phyloP scores from a whole-genome alignment of 441 rosid species.

The Adansonia gregorii region DNA sequence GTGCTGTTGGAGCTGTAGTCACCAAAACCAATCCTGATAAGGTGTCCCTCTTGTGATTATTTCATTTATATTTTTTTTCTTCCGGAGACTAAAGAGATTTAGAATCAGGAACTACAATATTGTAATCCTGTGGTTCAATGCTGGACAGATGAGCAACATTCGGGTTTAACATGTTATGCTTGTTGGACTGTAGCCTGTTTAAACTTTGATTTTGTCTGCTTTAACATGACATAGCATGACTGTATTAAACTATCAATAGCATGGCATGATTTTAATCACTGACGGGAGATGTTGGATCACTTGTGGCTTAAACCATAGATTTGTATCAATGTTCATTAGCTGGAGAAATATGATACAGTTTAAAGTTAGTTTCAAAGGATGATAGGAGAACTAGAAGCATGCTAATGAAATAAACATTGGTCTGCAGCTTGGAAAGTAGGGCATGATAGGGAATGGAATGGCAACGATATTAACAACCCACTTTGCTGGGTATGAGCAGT shows the following conservation, averaged over 20 bases:
- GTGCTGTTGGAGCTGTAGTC: conserved; percentile 94
- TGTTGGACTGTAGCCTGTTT: conserved; percentile 3
- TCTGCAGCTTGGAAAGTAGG: neutral
- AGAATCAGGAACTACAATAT: neutral
- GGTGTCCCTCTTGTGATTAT: conserved; percentile 45
- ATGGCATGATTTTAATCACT: neutral
- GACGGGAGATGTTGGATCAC: conserved; percentile 11
- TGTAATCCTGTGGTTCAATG: neutral
- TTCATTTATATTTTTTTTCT: conserved; percentile 3
- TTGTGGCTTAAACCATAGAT: neutral
- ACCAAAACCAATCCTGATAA: conserved; percentile 85
- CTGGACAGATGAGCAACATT: neutral
- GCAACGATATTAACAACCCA: neutral
- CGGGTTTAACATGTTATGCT: conserved; percentile 1
- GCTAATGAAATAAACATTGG: neutral
- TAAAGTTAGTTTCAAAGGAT: conserved; percentile 17
- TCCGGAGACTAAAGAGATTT: neutral
- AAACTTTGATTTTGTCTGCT: neutral
- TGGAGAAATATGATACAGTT: neutral
- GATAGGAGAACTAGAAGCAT: neutral
- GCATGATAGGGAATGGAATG: neutral
- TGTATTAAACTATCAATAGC: neutral
- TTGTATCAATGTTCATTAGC: neutral
- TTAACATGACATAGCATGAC: neutral
- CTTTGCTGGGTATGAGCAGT: neutral